phyloP scores from a whole-genome alignment of 129 eudicot genomes.

The Helichrysum umbraculigerum region DNA sequence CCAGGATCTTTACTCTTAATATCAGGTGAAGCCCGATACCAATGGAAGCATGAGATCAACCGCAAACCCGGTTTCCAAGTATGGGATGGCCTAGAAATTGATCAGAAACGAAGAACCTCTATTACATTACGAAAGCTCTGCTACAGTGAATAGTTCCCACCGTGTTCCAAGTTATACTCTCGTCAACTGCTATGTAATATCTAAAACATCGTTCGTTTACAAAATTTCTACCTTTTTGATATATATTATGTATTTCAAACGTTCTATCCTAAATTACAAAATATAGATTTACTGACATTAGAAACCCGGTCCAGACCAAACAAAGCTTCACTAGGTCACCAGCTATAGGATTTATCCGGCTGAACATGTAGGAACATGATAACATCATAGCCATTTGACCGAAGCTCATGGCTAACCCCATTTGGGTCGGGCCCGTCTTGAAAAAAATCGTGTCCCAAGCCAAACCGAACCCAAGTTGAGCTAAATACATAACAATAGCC shows the following conservation, averaged over 20 bases:
- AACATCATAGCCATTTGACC: constrained; percentile 47
- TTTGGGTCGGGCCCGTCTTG: constrained; percentile 44
- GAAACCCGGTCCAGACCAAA: constrained; percentile 59
- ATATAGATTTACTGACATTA: constrained; percentile 55
- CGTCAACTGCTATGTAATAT: neutral
- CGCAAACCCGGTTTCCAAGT: constrained; percentile 78
- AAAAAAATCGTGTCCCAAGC: constrained; percentile 70
- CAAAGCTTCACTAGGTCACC: constrained; percentile 82
- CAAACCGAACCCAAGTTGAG: constrained; percentile 58
- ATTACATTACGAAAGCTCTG: constrained; percentile 74
- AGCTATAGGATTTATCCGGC: constrained; percentile 68
- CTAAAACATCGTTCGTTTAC: neutral
- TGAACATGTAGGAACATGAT: constrained; percentile 48
- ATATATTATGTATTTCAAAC: neutral
- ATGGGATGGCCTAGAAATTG: constrained; percentile 72
- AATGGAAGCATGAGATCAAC: constrained; percentile 89
- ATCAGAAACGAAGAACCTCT: constrained; percentile 77
- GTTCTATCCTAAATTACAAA: constrained; percentile 34
- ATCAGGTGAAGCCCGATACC: constrained; percentile 86
- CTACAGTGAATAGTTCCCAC: constrained; percentile 34
- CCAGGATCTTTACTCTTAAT: constrained; percentile 73
- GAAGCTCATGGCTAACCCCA: constrained; percentile 50
- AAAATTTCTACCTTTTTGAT: constrained; percentile 1
- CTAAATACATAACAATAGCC: constrained; percentile 53
- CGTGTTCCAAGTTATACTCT: constrained; percentile 2